Percentiles rank a stretch among this genome's conserved stretches.
Evolutionary conservation across 306 rosid species (phyloP).

Genomic region (Cucumis hystrix): DNA sequence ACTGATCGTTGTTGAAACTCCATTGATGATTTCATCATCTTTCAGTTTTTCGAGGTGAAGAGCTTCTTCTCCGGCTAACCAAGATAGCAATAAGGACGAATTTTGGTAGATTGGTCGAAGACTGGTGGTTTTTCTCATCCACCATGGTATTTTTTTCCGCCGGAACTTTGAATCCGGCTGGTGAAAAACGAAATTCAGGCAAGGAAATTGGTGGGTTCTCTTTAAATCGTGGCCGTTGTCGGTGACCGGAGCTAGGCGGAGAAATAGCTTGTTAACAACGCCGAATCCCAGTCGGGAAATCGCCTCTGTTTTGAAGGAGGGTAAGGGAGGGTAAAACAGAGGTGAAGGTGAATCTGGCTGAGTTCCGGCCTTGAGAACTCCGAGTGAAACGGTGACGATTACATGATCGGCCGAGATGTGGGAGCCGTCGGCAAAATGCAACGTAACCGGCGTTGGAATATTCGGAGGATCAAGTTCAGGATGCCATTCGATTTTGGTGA

Average conservation of each 20-base stretch:
- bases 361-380: slow-evolving; percentile 79
- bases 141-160: slow-evolving; percentile 67
- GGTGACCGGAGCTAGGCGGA: slow-evolving; percentile 36
- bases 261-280: slow-evolving; percentile 85
- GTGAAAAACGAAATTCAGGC: slow-evolving; percentile 63
- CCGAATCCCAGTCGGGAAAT: slow-evolving; percentile 93
- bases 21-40: slow-evolving; percentile 58
- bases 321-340: slow-evolving; percentile 71
- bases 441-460: slow-evolving; percentile 49
- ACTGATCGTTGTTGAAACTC: slow-evolving; percentile 50
- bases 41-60: slow-evolving; percentile 55
- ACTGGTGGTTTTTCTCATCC: slow-evolving; percentile 82
- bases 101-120: slow-evolving; percentile 57
- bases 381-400: slow-evolving; percentile 77
- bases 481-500: slow-evolving; percentile 61
- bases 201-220: slow-evolving; percentile 33
- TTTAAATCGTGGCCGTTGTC: not conserved
- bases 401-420: slow-evolving; percentile 69
- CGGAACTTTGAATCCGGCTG: slow-evolving; percentile 43
- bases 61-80: slow-evolving; percentile 93
- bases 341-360: slow-evolving; percentile 44
- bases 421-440: slow-evolving; percentile 72
- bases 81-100: slow-evolving; percentile 57
- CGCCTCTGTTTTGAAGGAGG: slow-evolving; percentile 63
- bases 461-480: not conserved